Evolutionary conservation across 2,329 filamentous ascomycete genomes (phyloP), one percentile per base, ranked within the genome.

Genomic region (Pseudocercospora fijiensis): DNA sequence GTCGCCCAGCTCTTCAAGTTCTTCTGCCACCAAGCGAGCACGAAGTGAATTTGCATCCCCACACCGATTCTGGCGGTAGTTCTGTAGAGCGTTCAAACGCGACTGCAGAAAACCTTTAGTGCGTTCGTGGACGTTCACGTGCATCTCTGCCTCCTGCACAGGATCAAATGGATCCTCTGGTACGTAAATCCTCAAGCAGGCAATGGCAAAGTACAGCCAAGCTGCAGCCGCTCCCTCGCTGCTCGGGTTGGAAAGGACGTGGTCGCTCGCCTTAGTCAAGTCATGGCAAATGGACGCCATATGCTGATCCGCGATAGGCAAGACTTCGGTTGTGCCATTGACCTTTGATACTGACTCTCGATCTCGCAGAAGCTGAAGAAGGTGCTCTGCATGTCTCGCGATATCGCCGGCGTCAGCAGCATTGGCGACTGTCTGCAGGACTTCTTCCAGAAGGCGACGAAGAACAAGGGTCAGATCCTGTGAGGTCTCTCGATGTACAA

Each of bases 111-210:
- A 79, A 2, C 75, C 68, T 53, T 85, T 83, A 43, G 90, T 81
- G 62, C 87, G 80, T 18, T 80, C 74, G 72, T 89, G 83, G 22
- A 85, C 79, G 60, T 83, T 76, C 20, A 86, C 84, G 70, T 92
- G 88, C 18, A 96, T 84, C 58, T 82, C 81, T 6, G 84, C 78
- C 57, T 80, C 80, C 33, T 87, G 75, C 1, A 86, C 87, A 1
- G 95, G 95, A 75, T 99, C 95, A 71, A 94, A 95, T 3, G 90
- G 85, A 69, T 89, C 88, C 75, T 96, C 89, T 0, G 96, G 93
- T 2, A 98, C 87, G 73, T 94, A 97, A 2, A 97, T 82, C 66
- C 85, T 85, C 55, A 98, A 81, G 43, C 89, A 86, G 16, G 88
- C 88, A 20, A 93, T 78, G 1, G 91, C 89, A 65, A 96, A 87